These are phyloP conservation scores for Taiozyma sp. DNA, from an alignment of 1,139 yeast genomes.

Conservation along the genomic window DNA sequence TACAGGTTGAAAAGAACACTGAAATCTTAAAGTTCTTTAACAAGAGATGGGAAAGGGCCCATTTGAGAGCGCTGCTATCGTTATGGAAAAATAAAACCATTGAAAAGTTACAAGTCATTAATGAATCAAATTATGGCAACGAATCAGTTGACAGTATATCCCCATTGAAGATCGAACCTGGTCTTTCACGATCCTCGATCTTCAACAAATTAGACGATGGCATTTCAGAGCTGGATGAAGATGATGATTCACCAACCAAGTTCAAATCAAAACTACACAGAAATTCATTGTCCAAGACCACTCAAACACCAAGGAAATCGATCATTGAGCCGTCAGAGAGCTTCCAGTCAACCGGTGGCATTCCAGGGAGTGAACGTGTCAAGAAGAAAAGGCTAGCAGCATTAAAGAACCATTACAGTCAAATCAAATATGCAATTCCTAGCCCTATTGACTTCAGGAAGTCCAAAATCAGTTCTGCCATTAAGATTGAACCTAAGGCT, in stretches of 20 bases:
- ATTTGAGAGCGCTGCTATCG: conserved; percentile 27
- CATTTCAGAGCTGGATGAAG: conserved; percentile 4
- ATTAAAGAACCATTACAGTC: conserved; percentile 28
- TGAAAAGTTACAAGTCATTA: conserved; percentile 8
- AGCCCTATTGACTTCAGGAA: conserved; percentile 14
- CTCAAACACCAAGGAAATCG: conserved; percentile 8
- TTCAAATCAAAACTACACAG: conserved; percentile 9
- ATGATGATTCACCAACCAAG: conserved; percentile 22
- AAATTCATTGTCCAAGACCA: conserved; percentile 6
- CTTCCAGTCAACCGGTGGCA: conserved; percentile 14
- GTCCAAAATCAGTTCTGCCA: background rate
- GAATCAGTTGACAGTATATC: background rate
- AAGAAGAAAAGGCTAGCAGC: conserved; percentile 30
- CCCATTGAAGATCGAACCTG: background rate
- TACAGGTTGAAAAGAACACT: conserved; percentile 29
- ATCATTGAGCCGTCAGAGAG: conserved; percentile 1
- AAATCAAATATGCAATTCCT: conserved; percentile 30
- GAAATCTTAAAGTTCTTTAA: conserved; percentile 28
- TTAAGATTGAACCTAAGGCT: background rate
- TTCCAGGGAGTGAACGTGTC: conserved; percentile 31
- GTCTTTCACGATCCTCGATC: background rate
- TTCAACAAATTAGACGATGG: conserved; percentile 1
- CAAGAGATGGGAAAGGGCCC: conserved; percentile 33
- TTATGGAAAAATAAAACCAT: conserved; percentile 28
- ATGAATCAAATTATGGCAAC: background rate